Conservation (phyloP, 352 stramenopile genomes). For the Phytopythium vexans region DNA sequence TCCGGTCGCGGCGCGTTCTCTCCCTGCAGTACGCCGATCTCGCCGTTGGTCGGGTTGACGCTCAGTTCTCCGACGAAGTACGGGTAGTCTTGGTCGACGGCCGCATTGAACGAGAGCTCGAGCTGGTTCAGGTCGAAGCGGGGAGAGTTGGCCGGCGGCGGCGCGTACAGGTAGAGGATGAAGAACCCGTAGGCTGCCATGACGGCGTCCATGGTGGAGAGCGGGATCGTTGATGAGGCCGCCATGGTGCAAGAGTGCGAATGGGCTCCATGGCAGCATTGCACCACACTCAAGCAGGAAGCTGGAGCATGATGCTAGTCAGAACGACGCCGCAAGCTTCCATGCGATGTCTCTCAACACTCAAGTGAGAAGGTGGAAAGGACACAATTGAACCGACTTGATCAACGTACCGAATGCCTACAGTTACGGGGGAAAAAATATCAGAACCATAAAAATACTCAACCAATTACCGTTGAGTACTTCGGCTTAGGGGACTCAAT, state of each 20-base stretch:
- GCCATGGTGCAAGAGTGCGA: background rate
- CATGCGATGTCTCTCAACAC: constrained; percentile 6
- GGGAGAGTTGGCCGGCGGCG: background rate
- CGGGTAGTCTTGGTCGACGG: constrained; percentile 46
- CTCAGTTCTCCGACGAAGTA: constrained; percentile 34
- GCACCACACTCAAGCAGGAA: background rate
- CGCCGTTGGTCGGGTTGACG: constrained; percentile 20
- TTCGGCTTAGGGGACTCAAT: no score
- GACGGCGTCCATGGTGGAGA: constrained; percentile 50
- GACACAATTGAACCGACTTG: no score
- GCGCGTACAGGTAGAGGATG: constrained; percentile 57
- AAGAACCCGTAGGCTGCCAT: constrained; percentile 43
- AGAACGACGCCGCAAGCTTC: no score
- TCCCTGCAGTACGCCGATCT: constrained; percentile 31
- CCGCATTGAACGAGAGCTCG: constrained; percentile 22
- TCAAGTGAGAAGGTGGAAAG: no score
- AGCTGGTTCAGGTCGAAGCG: constrained; percentile 41
- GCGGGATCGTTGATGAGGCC: constrained; percentile 6
- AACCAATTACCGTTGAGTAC: no score
- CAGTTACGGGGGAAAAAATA: no score
- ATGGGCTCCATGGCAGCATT: background rate
- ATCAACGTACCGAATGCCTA: no score
- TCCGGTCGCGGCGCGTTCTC: constrained; percentile 1
- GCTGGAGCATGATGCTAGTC: no score
- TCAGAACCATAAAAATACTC: no score